Conservation (phyloP, 108 stramenopile species). For the Parietichytrium sp. region DNA sequence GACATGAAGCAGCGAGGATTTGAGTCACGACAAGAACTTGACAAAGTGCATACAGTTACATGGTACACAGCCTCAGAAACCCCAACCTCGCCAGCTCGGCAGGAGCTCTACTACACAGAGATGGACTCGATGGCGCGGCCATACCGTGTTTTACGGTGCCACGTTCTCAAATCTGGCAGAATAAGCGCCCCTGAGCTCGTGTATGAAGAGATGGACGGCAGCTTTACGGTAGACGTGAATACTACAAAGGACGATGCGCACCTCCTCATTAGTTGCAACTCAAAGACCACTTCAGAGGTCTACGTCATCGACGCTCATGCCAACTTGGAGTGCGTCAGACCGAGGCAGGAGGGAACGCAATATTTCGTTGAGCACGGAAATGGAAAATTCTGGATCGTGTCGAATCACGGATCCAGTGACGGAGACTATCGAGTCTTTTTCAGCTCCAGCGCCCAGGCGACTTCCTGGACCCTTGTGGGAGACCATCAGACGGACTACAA, state of each 20-base stretch:
- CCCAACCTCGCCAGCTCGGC: too few species aligned
- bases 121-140: too few species aligned
- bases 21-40: too few species aligned
- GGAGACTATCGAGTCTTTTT: neutral
- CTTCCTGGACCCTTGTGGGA: neutral
- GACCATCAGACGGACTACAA: neutral
- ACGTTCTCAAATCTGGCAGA: too few species aligned
- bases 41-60: too few species aligned
- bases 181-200: too few species aligned
- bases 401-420: neutral
- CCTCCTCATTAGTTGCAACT: neutral
- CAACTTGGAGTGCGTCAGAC: neutral
- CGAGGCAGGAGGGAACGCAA: neutral
- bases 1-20: too few species aligned
- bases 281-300: neutral
- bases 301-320: neutral
- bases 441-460: neutral
- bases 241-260: neutral
- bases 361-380: constrained; percentile 11
- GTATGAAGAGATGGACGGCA: too few species aligned
- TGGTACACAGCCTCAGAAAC: too few species aligned
- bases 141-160: too few species aligned
- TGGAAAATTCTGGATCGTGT: constrained; percentile 14
- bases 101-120: too few species aligned
- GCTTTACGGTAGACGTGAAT: constrained; percentile 13